These are phyloP conservation scores for Lathyrus tuberosus DNA, from an alignment of 306 rosid genomes.

Conservation along the genomic window DNA sequence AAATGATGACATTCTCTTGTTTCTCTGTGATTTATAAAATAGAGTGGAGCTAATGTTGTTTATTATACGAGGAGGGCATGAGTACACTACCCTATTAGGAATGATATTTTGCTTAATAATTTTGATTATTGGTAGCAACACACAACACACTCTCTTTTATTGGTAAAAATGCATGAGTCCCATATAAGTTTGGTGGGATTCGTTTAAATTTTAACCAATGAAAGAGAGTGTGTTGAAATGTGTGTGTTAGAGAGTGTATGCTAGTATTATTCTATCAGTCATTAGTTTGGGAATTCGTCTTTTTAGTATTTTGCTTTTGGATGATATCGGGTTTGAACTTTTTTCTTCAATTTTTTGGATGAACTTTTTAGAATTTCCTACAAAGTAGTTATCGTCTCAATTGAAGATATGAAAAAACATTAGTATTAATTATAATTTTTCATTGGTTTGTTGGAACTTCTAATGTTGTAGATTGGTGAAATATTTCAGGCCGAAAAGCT, in stretches of 20 bases:
- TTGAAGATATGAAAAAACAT: slow-evolving; percentile 1
- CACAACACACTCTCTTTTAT: no score
- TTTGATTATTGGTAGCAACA: background rate
- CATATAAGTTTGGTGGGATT: no score
- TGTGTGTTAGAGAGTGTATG: no score
- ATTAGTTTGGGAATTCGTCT: background rate
- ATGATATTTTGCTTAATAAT: background rate
- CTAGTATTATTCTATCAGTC: background rate
- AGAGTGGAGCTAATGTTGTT: slow-evolving; percentile 13
- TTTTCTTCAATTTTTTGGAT: slow-evolving; percentile 21
- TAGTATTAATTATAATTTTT: slow-evolving; percentile 12
- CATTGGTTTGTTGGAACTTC: slow-evolving; percentile 3
- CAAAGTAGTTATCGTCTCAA: background rate
- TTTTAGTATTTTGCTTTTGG: slow-evolving; percentile 9
- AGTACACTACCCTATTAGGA: slow-evolving; percentile 1
- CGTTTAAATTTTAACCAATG: no score
- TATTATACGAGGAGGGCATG: background rate
- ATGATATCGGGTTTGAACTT: slow-evolving; percentile 1
- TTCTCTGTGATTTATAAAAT: background rate
- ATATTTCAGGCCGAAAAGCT: slow-evolving; percentile 78
- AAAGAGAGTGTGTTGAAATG: no score
- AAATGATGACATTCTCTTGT: background rate
- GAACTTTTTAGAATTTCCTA: slow-evolving; percentile 7
- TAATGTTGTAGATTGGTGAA: slow-evolving; percentile 33
- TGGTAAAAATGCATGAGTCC: no score